Base-by-base conservation (phyloP, 768 basidiomycete genomes). In the Cyclocybe cylindracea region DNA sequence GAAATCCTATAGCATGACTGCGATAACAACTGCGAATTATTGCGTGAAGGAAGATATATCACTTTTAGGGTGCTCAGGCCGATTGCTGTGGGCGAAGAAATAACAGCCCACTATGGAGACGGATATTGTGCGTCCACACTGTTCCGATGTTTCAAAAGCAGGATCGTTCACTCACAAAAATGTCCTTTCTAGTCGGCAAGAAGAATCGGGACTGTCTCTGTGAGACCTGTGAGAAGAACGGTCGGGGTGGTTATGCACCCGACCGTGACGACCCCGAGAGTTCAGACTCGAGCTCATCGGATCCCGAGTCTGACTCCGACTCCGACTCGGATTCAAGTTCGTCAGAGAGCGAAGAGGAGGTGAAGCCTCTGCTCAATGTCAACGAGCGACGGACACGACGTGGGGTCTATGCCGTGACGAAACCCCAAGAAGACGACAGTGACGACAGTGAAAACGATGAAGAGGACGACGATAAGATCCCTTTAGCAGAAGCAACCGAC, bases 71-170 rank as follows among this genome's bases (percentile, higher is more conserved):
- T 89, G 51, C 77, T 92, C 65, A 82, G 85, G 68, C 79, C 85
- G 50, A 92, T 94, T 62, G 76, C 78, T 39, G 71, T 87, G 19
- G 91, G 91, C 32, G 91, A 94, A 69, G 91, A 94, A 69, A 87
- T 94, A 41, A 91, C 91, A 31, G 91, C 91, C 39, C 89, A 91
- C 66, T 94, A 94, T 63, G 91, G 92, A 40, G 89, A 93, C 70
- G 88, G 88, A 41, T 94, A 94, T 68, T 94, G 91, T 94, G 66
- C 72, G 89, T 83, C 47, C 43, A 44, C 53, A 36, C 51, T 38
- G 54, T 48, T 44, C 14, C 55, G 53, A 54, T 44, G 56, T 47
- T 59, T 61, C 54, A 56, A 56, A 55, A 53, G 38, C 42, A 33
- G 55, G 44, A 53, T 54, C 39, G 44, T 13, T 49, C 49, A 40